These are phyloP conservation scores for Fraxinus albicans DNA, from an alignment of 305 asterid genomes.

Conservation along the genomic window DNA sequence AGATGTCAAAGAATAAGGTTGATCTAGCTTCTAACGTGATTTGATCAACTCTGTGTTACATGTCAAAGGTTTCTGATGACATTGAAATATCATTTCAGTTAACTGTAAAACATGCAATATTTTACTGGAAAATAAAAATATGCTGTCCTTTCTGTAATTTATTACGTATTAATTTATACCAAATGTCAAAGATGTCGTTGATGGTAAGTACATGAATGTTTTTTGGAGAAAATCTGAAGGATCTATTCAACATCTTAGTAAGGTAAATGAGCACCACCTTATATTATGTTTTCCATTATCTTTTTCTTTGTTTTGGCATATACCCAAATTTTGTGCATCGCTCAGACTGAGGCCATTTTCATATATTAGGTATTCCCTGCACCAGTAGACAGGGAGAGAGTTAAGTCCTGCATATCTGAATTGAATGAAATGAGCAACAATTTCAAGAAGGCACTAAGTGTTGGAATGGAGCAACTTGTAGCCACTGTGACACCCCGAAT, in stretches of 20 bases:
- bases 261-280: background rate
- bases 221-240: background rate
- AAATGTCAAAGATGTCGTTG: background rate
- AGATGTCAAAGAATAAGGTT: background rate
- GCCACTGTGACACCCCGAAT: slow-evolving; percentile 71
- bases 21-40: background rate
- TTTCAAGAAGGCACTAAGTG: slow-evolving; percentile 63
- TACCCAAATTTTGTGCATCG: background rate
- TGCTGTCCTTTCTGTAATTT: background rate
- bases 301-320: slow-evolving; percentile 8
- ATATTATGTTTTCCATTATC: slow-evolving; percentile 15
- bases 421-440: slow-evolving; percentile 71
- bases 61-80: background rate
- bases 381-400: slow-evolving; percentile 83
- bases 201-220: background rate
- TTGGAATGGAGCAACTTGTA: slow-evolving; percentile 80
- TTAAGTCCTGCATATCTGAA: slow-evolving; percentile 82
- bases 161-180: background rate
- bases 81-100: background rate
- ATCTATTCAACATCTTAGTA: background rate
- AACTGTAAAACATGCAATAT: background rate
- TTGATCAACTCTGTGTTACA: background rate
- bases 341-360: slow-evolving; percentile 20
- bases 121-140: background rate
- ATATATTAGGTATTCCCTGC: slow-evolving; percentile 65